Percentiles rank a stretch among this genome's conserved stretches.
Conservation (phyloP, 495 filamentous ascomycete species). For the Penicillium maclennaniae region DNA sequence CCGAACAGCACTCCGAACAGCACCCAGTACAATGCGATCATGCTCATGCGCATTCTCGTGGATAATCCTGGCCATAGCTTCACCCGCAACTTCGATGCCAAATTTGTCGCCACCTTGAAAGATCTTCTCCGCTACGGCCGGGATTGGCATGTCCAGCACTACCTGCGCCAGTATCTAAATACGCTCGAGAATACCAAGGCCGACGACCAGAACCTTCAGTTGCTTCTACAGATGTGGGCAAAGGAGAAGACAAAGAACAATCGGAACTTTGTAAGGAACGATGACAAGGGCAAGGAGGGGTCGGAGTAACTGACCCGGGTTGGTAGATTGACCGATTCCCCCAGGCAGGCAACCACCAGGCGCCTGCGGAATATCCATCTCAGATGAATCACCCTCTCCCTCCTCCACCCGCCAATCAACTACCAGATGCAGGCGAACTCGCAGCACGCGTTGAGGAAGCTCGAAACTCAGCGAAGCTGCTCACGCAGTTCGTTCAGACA, state of each 20-base stretch:
- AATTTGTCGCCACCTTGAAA: constrained; percentile 73
- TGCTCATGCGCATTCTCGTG: constrained; percentile 86
- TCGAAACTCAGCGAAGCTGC: constrained; percentile 79
- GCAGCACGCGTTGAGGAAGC: constrained; percentile 84
- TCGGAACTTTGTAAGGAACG: constrained; percentile 10
- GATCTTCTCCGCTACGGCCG: constrained; percentile 66
- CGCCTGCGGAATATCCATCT: constrained; percentile 7
- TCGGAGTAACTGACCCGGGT: background rate
- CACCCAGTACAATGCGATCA: constrained; percentile 92
- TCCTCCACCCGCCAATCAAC: constrained; percentile 31
- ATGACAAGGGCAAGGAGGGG: background rate
- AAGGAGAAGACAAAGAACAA: constrained; percentile 64
- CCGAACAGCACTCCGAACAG: constrained; percentile 60
- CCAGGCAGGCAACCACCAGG: background rate
- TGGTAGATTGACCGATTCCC: constrained; percentile 7
- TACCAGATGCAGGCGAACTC: constrained; percentile 79
- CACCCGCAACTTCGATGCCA: constrained; percentile 77
- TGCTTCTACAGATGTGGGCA: constrained; percentile 77
- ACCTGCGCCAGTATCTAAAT: constrained; percentile 80
- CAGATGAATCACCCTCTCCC: constrained; percentile 11
- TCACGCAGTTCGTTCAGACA: constrained; percentile 81
- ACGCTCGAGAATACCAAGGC: constrained; percentile 58
- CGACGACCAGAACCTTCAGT: constrained; percentile 64
- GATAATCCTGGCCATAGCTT: constrained; percentile 92
- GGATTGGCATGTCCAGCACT: constrained; percentile 75